Base-by-base conservation (phyloP, 108 stramenopile species). In the Cyclotella kingstonii region DNA sequence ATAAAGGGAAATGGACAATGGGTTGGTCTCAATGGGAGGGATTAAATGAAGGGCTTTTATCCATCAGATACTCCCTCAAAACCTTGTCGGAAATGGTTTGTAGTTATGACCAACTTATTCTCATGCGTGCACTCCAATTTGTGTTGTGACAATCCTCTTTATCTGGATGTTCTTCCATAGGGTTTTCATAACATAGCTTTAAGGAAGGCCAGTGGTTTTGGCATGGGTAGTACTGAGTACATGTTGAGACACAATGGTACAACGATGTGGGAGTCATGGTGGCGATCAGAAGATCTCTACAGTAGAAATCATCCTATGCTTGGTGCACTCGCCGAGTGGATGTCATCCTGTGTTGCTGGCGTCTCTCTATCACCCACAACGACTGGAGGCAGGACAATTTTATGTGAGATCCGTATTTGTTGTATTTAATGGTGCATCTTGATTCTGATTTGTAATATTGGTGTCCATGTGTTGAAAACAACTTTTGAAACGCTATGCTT, bases 221-320 rank as follows among this genome's bases (percentile, higher is more conserved):
- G 70, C 5, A 27, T 71, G 22, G 70, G 43, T 6, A 71, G 73
- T 30, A 53, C 68, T 4, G 78, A 69, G 12, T 79, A 79, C 23
- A 79, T 79, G 78, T 28, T 79, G 22, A 55, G 60, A 3, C 66
- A 76, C 43, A 81, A 81, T 54, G 76, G 72, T 34, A 81, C 76
- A 44, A 81, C 76, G 10, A 45, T 81, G 59, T 81, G 80, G 80
- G 76, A 81, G 50, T 59, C 59, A 27, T 77, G 68, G 49, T 73
- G 59, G 59, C 54, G 66, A 21, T 77, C 76, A 27, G 72, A 81
- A 29, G 60, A 63, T 39, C n/a, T 57, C 0, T 77, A 69, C 40
- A 60, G 56, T n/a, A 55, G 67, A 30, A 81, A 81, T 45, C 80
- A 81, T 36, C 76, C 80, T 0, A 81, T 81, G 80, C 52, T 81